Conservation (phyloP, 805 yeast species). For the Saccharomycopsis malanga region DNA sequence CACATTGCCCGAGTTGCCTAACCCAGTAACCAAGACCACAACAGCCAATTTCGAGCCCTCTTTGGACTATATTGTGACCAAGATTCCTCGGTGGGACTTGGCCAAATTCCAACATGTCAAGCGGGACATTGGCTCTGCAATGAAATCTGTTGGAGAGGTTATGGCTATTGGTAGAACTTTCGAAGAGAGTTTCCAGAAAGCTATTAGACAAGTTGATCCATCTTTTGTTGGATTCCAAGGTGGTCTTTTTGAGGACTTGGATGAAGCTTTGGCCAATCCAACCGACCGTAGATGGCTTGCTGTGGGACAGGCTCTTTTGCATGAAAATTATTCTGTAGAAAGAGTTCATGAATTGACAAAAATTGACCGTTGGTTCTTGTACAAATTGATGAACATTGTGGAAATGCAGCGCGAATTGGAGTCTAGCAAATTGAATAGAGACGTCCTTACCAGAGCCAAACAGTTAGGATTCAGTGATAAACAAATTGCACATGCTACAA, state of each 20-base stretch:
- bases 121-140: conserved; percentile 87
- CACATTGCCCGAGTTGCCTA: conserved; percentile 90
- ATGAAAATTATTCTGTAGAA: conserved; percentile 87
- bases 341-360: conserved; percentile 85
- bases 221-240: conserved; percentile 89
- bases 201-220: conserved; percentile 93
- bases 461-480: conserved; percentile 92
- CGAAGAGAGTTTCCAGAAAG: conserved; percentile 97
- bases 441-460: conserved; percentile 72
- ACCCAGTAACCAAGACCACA: conserved; percentile 93
- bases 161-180: conserved; percentile 98
- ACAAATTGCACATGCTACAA: conserved; percentile 78
- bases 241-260: conserved; percentile 65
- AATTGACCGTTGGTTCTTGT: conserved; percentile 93
- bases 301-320: conserved; percentile 92
- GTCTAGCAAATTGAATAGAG: conserved; percentile 52
- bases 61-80: conserved; percentile 91
- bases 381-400: conserved; percentile 90
- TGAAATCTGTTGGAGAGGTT: conserved; percentile 99
- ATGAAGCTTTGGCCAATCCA: conserved; percentile 71
- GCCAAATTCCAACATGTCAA: conserved; percentile 92
- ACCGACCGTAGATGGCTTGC: conserved; percentile 98
- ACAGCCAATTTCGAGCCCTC: conserved; percentile 97
- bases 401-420: conserved; percentile 79
- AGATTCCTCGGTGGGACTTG: conserved; percentile 98